Evolutionary conservation across 805 yeast genomes (phyloP).

Genomic region (Saccharomycopsis capsularis): DNA sequence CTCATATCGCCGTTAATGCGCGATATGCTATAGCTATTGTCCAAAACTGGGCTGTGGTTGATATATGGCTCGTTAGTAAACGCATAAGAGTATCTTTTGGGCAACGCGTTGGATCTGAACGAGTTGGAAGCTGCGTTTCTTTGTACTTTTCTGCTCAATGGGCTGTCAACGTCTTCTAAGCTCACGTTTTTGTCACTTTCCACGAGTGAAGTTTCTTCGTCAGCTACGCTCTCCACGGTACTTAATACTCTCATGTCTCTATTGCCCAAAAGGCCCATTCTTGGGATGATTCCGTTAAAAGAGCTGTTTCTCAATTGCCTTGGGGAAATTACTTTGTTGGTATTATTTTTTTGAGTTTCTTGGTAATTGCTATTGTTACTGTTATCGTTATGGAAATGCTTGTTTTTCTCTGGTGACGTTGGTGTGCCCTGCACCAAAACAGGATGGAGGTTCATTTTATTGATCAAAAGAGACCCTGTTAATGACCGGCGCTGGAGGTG

Average conservation of each 20-base stretch:
- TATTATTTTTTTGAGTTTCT: not conserved
- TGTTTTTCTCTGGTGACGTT: conserved; percentile 3
- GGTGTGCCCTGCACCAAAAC: conserved; percentile 28
- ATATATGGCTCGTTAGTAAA: not conserved
- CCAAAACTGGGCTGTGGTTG: not conserved
- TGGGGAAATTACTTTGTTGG: not conserved
- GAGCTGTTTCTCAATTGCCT: not conserved
- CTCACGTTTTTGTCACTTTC: not conserved
- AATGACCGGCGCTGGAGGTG: conserved; percentile 17
- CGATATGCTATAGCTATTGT: not conserved
- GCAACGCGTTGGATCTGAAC: not conserved
- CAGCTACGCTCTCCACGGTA: conserved; percentile 19
- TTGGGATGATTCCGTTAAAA: conserved; percentile 8
- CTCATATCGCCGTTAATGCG: not conserved
- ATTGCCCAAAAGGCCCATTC: conserved; percentile 9
- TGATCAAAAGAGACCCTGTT: conserved; percentile 34
- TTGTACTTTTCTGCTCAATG: conserved; percentile 7
- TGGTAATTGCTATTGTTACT: not conserved
- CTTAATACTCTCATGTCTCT: conserved; percentile 17
- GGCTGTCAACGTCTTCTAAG: conserved; percentile 6
- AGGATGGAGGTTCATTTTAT: conserved; percentile 37
- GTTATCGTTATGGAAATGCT: not conserved
- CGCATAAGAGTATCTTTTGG: not conserved
- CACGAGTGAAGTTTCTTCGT: conserved; percentile 6
- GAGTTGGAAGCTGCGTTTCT: not conserved